A percentile compares a stretch with the other conserved stretches of the same genome.
Evolutionary conservation across 208 protist species (phyloP).

Genomic region (Wallacemonas rigidus): DNA sequence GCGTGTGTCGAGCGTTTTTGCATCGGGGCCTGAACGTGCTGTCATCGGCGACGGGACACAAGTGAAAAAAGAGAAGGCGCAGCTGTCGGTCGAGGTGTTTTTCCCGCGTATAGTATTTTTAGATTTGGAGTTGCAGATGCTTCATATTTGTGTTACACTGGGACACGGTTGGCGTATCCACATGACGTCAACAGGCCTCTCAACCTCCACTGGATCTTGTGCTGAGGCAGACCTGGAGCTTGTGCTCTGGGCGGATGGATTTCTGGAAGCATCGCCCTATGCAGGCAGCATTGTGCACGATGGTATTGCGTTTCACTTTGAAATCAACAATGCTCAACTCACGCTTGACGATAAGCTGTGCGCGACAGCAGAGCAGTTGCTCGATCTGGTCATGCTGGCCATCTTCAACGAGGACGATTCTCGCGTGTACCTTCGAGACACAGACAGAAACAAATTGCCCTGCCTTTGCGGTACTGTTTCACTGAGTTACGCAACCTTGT

Average conservation of each 20-base stretch:
- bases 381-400: slow-evolving; percentile 45
- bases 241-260: slow-evolving; percentile 46
- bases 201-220: slow-evolving; percentile 17
- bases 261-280: slow-evolving; percentile 42
- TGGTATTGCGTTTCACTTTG: slow-evolving; percentile 52
- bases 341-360: slow-evolving; percentile 40
- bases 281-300: slow-evolving; percentile 39
- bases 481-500: background rate
- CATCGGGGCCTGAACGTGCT: background rate
- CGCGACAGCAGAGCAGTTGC: slow-evolving; percentile 36
- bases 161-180: slow-evolving; percentile 46
- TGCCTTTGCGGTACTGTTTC: slow-evolving; percentile 42
- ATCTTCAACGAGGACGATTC: slow-evolving; percentile 49
- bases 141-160: slow-evolving; percentile 13
- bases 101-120: slow-evolving; percentile 9
- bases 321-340: slow-evolving; percentile 30
- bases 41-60: background rate
- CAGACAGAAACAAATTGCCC: slow-evolving; percentile 25
- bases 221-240: slow-evolving; percentile 18
- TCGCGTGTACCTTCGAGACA: slow-evolving; percentile 56
- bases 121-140: slow-evolving; percentile 15
- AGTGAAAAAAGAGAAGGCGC: background rate
- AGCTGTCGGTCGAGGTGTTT: slow-evolving; percentile 4
- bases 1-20: background rate
- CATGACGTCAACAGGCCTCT: slow-evolving; percentile 29